phyloP scores from a whole-genome alignment of 2,329 filamentous ascomycete species.

The Neurospora sp. region DNA sequence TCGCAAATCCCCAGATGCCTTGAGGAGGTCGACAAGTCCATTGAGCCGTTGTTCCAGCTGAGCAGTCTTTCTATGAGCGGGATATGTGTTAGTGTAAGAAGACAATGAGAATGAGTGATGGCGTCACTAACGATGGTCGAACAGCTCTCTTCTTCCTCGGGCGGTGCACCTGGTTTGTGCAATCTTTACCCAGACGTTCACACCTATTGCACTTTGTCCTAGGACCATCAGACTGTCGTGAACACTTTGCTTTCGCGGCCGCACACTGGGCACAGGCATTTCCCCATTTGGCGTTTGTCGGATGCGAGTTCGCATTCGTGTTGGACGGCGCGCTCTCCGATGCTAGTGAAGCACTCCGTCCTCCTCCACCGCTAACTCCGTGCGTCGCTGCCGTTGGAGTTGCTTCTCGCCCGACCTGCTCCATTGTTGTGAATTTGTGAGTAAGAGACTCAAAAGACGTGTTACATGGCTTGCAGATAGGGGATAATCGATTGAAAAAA shows the following conservation, averaged over 20 bases:
- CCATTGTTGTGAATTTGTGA: not conserved
- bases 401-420: not conserved
- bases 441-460: not conserved
- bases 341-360: not conserved
- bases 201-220: slow-evolving; percentile 11
- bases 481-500: not conserved
- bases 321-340: not conserved
- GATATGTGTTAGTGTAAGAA: not conserved
- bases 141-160: not conserved
- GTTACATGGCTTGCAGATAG: not conserved
- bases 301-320: not conserved
- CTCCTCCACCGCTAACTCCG: not conserved
- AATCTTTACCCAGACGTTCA: not conserved
- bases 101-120: not conserved
- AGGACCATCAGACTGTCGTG: slow-evolving; percentile 3
- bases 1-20: not conserved
- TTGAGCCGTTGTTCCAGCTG: not conserved
- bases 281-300: slow-evolving; percentile 8
- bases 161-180: not conserved
- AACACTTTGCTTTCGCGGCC: slow-evolving; percentile 13
- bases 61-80: not conserved
- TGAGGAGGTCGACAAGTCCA: not conserved
- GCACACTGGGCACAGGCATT: slow-evolving; percentile 14
- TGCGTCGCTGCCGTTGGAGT: not conserved
- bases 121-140: not conserved